phyloP scores from a whole-genome alignment of 2,329 filamentous ascomycete species.

The Colletotrichum australisinense region DNA sequence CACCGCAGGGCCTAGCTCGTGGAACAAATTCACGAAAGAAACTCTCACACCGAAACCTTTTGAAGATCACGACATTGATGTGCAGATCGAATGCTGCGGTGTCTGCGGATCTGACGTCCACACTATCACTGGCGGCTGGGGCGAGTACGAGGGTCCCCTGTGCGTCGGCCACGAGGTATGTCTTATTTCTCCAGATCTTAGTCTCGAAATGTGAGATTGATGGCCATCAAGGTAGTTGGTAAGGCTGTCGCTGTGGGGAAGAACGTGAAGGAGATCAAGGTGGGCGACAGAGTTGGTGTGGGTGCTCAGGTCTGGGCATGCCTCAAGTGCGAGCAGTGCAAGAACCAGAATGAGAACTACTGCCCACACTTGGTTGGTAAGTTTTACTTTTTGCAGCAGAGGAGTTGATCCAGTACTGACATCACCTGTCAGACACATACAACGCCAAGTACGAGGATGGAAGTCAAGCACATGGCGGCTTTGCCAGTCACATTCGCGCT shows the following conservation, averaged over 20 bases:
- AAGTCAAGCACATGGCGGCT: slow-evolving; percentile 73
- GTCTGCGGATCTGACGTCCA: slow-evolving; percentile 72
- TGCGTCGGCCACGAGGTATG: slow-evolving; percentile 66
- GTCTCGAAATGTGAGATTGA: neutral
- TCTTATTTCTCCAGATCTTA: neutral
- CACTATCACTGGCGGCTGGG: slow-evolving; percentile 68
- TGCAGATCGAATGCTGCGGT: slow-evolving; percentile 78
- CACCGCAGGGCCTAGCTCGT: slow-evolving; percentile 54
- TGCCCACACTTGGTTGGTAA: slow-evolving; percentile 56
- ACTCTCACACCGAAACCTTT: slow-evolving; percentile 52
- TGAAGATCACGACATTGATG: slow-evolving; percentile 59
- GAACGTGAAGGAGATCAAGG: slow-evolving; percentile 59
- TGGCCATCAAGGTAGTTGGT: slow-evolving; percentile 58
- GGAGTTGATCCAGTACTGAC: neutral
- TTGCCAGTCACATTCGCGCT: slow-evolving; percentile 59
- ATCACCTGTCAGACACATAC: slow-evolving; percentile 59
- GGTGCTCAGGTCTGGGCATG: slow-evolving; percentile 71
- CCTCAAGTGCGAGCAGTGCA: slow-evolving; percentile 60
- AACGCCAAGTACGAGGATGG: slow-evolving; percentile 68
- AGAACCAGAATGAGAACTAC: slow-evolving; percentile 61
- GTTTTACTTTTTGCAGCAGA: slow-evolving; percentile 8
- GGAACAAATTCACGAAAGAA: slow-evolving; percentile 53
- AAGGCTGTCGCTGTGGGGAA: slow-evolving; percentile 61
- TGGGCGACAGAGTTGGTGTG: slow-evolving; percentile 74
- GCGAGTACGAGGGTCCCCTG: slow-evolving; percentile 56